phyloP scores from a whole-genome alignment of 1,284 basidiomycete species.

The Grifola frondosa region DNA sequence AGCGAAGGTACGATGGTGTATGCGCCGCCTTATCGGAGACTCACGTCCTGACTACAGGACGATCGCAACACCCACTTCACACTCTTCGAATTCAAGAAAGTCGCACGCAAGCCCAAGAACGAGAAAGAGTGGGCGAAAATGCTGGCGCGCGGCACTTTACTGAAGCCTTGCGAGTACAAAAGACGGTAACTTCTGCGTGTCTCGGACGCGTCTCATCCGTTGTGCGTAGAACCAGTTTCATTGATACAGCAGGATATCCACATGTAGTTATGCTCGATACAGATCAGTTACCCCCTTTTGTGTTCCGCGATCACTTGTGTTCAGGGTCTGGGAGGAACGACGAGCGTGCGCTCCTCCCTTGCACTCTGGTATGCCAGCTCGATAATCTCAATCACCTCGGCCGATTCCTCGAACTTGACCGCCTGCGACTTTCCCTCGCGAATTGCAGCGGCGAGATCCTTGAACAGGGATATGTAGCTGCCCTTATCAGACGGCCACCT shows the following conservation, averaged over 20 bases:
- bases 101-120: slow-evolving; percentile 43
- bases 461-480: slow-evolving; percentile 61
- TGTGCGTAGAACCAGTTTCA: background rate
- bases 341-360: slow-evolving; percentile 53
- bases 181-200: slow-evolving; percentile 54
- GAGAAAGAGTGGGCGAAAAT: slow-evolving; percentile 69
- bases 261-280: background rate
- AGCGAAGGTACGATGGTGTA: slow-evolving; percentile 56
- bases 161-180: slow-evolving; percentile 98
- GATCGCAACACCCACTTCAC: slow-evolving; percentile 87
- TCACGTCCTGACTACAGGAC: slow-evolving; percentile 53
- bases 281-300: too few relatives aligned
- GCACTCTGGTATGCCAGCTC: slow-evolving; percentile 69
- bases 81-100: slow-evolving; percentile 82
- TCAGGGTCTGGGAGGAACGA: slow-evolving; percentile 30
- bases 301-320: too few relatives aligned
- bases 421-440: slow-evolving; percentile 49
- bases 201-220: background rate
- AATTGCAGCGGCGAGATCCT: slow-evolving; percentile 64
- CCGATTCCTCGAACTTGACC: slow-evolving; percentile 73
- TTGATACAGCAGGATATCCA: background rate
- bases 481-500: slow-evolving; percentile 72
- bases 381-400: slow-evolving; percentile 69
- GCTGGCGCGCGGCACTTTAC: slow-evolving; percentile 54
- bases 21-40: slow-evolving; percentile 1